Evolutionary conservation across 2,329 filamentous ascomycete genomes (phyloP), one percentile per base, ranked within the genome.

Genomic region (Pyrenophora tritici-repentis): DNA sequence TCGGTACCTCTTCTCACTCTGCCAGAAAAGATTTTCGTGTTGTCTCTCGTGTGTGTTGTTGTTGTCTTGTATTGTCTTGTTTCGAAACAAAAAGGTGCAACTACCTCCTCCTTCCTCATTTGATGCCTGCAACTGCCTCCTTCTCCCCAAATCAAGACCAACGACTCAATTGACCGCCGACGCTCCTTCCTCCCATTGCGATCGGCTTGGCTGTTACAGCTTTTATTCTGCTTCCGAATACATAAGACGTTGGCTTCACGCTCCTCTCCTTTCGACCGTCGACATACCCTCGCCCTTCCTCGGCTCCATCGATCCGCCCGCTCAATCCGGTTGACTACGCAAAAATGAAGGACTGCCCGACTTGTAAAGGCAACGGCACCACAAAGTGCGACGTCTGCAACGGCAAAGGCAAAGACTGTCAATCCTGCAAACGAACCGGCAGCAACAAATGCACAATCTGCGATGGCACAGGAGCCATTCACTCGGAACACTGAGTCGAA

Each of bases 391-490:
- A 70, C 38, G 54, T 51, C 17, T 72, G 26, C 26, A 29, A 29
- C 9, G 26, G 68, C 59, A 65, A 65, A 42, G 68, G 68, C 44
- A 58, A 37, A 9, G 63, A 62, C 47, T 70, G 66, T 50, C 39
- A 38, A 18, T 45, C 58, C 14, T 72, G 68, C 64, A 70, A 70
- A 48, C 50, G 61, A 26, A 49, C 58, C 6, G 68, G 66, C 40
- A 59, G 47, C n/a, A 46, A 59, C 35, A 70, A 62, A 34, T 72
- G 68, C 52, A 56, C 63, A 46, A 56, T 67, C 17, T 72, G 68
- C 47, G 68, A 72, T 42, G 68, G 68, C 59, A 51, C 65, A 37
- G 68, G 68, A 47, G 63, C 60, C 33, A 71, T 71, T 41, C 60
- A 70, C 40, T 62, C 64, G 34, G 63, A 70, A 16, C 48, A 56